Evolutionary conservation across 345 rosid species (phyloP), one percentile per base, ranked within the genome.

Genomic region (Dipteronia sinensis): DNA sequence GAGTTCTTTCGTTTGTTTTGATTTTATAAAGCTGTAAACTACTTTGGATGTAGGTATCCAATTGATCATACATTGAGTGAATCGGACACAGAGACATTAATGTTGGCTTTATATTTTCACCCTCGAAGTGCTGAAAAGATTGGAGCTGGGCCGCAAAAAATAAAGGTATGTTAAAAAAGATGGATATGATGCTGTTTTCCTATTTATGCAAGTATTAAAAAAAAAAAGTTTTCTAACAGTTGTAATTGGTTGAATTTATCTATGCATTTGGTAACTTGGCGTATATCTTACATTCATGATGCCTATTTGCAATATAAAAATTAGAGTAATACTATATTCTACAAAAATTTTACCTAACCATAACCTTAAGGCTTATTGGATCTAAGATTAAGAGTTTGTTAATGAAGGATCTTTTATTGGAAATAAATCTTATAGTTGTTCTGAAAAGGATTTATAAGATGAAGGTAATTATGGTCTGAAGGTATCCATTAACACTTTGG

Each of bases 121-220:
- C 99, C 99, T 31, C 90, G 87, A 58, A 73, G 82, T 51, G 88
- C 83, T 49, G 94, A 92, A 80, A 96, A 96, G 78, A 81, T 94
- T 6, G 99, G 99, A 83, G 53, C 77, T 47, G 98, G 95, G 69
- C 86, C 83, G 27, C 44, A 75, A 55, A 88, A 87, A 75, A 88
- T 96, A 53, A 91, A 87, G 93, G 99, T 92, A 88, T 11, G 31
- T 15, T 44, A n/a, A 31, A 7, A 7, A 47, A 27, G 67, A 0
- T 22, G 16, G 23, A 12, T 64, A 22, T 22, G 0, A n/a, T 20
- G 38, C 23, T 71, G 25, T 15, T 19, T 58, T 19, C 27, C 22
- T 1, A n/a, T 58, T 20, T 59, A 59, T 22, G 20, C n/a, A 1
- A 27, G 25, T 59, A 59, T 59, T 59, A 10, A 59, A 59, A 22